phyloP scores from a whole-genome alignment of 495 filamentous ascomycete genomes.

The Aspergillus campestris region DNA sequence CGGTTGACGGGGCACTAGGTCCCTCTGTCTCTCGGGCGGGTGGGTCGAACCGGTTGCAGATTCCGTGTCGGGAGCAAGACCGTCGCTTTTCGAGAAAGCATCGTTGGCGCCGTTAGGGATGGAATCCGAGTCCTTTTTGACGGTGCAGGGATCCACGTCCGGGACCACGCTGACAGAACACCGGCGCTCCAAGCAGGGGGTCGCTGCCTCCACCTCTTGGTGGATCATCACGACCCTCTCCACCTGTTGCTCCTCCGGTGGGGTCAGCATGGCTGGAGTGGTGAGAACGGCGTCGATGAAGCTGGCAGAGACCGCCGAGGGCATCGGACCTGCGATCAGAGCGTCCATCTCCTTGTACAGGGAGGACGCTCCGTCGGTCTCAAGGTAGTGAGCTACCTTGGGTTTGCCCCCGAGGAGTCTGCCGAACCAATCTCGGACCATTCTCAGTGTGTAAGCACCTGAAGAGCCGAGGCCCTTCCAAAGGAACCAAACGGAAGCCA shows the following conservation, averaged over 20 bases:
- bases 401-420: neutral
- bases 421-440: neutral
- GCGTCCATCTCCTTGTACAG: conserved; percentile 1
- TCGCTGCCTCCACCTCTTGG: neutral
- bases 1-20: no score
- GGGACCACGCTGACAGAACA: neutral
- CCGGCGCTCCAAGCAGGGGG: neutral
- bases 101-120: neutral
- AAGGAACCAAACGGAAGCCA: neutral
- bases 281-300: neutral
- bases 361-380: neutral
- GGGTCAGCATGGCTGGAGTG: neutral
- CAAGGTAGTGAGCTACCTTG: conserved; percentile 2
- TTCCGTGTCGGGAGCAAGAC: no score
- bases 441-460: conserved; percentile 2
- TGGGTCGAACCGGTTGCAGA: no score
- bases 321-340: neutral
- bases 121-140: neutral
- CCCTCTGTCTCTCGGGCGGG: no score
- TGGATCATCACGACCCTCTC: neutral
- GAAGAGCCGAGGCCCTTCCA: neutral
- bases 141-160: neutral
- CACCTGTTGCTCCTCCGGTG: neutral
- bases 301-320: neutral
- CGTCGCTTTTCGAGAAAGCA: no score